Conservation (phyloP, 495 filamentous ascomycete species). For the Penicillium mononematosum region DNA sequence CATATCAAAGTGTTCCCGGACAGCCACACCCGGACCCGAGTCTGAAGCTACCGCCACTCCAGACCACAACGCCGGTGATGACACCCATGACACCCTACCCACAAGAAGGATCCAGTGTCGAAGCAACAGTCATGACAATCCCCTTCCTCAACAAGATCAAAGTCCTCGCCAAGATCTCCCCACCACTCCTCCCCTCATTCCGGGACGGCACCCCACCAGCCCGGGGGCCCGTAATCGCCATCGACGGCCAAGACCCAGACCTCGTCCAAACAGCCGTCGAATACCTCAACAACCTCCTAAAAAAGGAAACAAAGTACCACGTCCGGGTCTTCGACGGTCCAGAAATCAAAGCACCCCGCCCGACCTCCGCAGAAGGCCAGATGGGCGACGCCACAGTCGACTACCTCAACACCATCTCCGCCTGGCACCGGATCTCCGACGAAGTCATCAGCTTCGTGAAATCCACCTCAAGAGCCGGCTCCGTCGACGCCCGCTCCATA, state of each 20-base stretch:
- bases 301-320: conserved; percentile 55
- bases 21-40: conserved; percentile 39
- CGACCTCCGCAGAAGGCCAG: conserved; percentile 32
- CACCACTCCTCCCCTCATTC: conserved; percentile 53
- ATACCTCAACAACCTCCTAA: conserved; percentile 61
- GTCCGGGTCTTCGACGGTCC: conserved; percentile 52
- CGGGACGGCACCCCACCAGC: conserved; percentile 41
- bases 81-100: conserved; percentile 35
- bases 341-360: conserved; percentile 40
- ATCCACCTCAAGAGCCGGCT: conserved; percentile 17
- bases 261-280: conserved; percentile 55
- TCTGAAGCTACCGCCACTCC: conserved; percentile 56
- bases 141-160: conserved; percentile 68
- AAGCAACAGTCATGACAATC: conserved; percentile 73
- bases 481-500: conserved; percentile 7
- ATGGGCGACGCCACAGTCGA: conserved; percentile 52
- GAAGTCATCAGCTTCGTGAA: conserved; percentile 67
- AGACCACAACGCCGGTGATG: conserved; percentile 24
- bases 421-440: conserved; percentile 68
- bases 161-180: conserved; percentile 64
- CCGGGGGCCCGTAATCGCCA: conserved; percentile 74
- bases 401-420: conserved; percentile 67
- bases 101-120: conserved; percentile 47
- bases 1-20: conserved; percentile 24
- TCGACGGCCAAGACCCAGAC: conserved; percentile 68